Percentiles rank a stretch among this genome's conserved stretches.
Evolutionary conservation across 1,284 basidiomycete genomes (phyloP).

Genomic region (Cerrena zonata): DNA sequence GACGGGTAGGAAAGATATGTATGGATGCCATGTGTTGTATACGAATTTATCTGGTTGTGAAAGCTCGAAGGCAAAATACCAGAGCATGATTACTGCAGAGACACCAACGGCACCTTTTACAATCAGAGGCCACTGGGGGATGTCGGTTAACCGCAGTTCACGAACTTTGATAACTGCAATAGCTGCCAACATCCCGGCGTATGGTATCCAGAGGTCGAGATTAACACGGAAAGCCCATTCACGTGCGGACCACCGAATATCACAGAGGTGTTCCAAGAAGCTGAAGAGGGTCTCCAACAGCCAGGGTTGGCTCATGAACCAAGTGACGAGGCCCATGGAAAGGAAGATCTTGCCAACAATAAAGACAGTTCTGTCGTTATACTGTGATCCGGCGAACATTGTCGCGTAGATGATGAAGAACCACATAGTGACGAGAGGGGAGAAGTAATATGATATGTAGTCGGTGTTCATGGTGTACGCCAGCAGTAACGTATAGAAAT

Average conservation of each 20-base stretch:
- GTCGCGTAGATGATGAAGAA: conserved; percentile 81
- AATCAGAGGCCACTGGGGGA: conserved; percentile 56
- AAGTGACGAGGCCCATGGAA: conserved; percentile 58
- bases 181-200: conserved; percentile 77
- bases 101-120: conserved; percentile 43
- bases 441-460: conserved; percentile 85
- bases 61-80: conserved; percentile 83
- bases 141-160: conserved; percentile 66
- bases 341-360: conserved; percentile 64
- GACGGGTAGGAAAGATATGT: conserved; percentile 77
- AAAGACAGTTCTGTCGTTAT: conserved; percentile 68
- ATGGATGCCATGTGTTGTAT: conserved; percentile 82
- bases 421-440: conserved; percentile 78
- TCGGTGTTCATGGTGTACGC: conserved; percentile 87
- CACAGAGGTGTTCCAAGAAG: conserved; percentile 58
- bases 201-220: conserved; percentile 84
- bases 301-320: conserved; percentile 62
- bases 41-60: conserved; percentile 70
- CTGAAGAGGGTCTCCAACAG: conserved; percentile 61
- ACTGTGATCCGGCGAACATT: conserved; percentile 63
- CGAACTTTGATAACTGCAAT: conserved; percentile 71
- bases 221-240: conserved; percentile 86
- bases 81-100: conserved; percentile 53
- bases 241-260: conserved; percentile 74
- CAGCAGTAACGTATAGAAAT: conserved; percentile 74